phyloP scores from a whole-genome alignment of 2,329 filamentous ascomycete genomes.

The Thielaviopsis euricoi region DNA sequence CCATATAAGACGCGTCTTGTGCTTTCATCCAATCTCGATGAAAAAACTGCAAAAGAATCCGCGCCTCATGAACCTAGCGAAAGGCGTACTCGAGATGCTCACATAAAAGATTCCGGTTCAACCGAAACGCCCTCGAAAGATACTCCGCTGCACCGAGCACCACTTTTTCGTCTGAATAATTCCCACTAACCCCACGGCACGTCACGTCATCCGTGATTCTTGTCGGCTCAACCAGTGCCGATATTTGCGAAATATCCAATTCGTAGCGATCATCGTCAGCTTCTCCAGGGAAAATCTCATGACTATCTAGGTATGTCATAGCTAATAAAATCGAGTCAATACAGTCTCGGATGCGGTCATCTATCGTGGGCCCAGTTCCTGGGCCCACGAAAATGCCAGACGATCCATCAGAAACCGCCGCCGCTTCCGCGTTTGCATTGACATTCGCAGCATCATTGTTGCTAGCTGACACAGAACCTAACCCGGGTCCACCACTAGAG shows the following conservation, averaged over 20 bases:
- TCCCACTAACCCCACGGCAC: background rate
- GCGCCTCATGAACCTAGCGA: background rate
- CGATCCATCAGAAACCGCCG: too few relatives aligned
- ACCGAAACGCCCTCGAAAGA: background rate
- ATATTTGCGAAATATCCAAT: background rate
- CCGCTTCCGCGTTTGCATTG: too few relatives aligned
- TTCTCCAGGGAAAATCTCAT: background rate
- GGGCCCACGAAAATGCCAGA: background rate
- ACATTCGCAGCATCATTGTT: too few relatives aligned
- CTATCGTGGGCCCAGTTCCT: background rate
- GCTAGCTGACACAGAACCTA: background rate
- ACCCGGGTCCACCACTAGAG: background rate
- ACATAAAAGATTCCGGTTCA: background rate
- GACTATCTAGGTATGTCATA: background rate
- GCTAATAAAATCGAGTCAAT: background rate
- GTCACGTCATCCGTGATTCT: background rate
- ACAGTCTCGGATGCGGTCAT: background rate
- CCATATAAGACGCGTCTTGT: background rate
- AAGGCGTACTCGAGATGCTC: background rate
- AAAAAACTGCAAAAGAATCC: background rate
- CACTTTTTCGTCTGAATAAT: background rate
- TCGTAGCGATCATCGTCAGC: background rate
- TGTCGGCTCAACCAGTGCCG: background rate
- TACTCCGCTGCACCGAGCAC: background rate
- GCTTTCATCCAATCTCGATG: background rate